Evolutionary conservation across 192 early-diverging fungal genomes (phyloP).

Genomic region (Diversispora epigaea): DNA sequence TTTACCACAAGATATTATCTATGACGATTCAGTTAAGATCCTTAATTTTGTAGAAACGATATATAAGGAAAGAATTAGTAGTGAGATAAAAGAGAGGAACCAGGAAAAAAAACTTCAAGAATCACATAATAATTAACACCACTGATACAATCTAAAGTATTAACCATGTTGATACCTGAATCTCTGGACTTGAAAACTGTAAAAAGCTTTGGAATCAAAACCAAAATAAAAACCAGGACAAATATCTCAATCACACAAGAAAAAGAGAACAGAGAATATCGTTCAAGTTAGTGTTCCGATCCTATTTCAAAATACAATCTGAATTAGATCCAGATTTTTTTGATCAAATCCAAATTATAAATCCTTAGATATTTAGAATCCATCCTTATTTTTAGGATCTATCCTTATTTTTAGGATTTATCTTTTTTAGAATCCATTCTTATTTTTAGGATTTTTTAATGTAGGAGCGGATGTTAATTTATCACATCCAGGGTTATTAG

Average conservation of each 20-base stretch:
- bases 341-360: no score
- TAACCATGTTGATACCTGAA: neutral
- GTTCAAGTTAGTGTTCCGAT: no score
- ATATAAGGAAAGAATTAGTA: conserved; percentile 1
- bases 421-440: no score
- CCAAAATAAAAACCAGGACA: conserved; percentile 12
- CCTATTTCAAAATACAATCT: no score
- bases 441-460: no score
- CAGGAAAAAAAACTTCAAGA: conserved; percentile 15
- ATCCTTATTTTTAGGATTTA: no score
- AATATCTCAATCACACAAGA: conserved; percentile 6
- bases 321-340: no score
- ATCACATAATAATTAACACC: conserved; percentile 3
- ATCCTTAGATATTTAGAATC: no score
- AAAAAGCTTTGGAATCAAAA: conserved; percentile 3
- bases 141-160: neutral
- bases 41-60: neutral
- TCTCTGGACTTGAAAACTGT: conserved; percentile 18
- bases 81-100: conserved; percentile 10
- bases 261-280: conserved; percentile 19
- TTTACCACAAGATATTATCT: conserved; percentile 12
- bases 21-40: neutral
- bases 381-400: no score
- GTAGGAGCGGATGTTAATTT: no score
- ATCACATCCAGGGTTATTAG: no score